These are phyloP conservation scores for Phaeotremella skinneri DNA, from an alignment of 768 basidiomycete species.

Conservation along the genomic window DNA sequence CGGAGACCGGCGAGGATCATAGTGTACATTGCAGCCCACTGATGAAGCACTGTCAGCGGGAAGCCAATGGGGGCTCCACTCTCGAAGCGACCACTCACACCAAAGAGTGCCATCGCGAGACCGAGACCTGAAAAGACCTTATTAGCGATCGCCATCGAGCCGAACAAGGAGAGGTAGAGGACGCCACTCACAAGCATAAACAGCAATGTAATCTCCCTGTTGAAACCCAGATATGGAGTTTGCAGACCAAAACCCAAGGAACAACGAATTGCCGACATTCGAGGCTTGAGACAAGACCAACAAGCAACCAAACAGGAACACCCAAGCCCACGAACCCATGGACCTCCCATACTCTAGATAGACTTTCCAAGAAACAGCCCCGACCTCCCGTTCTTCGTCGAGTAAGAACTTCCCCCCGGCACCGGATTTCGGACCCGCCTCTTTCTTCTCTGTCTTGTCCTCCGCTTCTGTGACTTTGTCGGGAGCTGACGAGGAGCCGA, in stretches of 20 bases:
- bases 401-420: constrained; percentile 43
- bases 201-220: constrained; percentile 67
- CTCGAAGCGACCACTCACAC: too few species aligned
- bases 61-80: constrained; percentile 14
- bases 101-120: constrained; percentile 20
- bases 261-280: constrained; percentile 64
- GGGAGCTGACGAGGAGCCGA: constrained; percentile 58
- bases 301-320: constrained; percentile 56
- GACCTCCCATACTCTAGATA: constrained; percentile 58
- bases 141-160: constrained; percentile 1
- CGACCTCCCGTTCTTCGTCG: constrained; percentile 61
- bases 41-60: constrained; percentile 46
- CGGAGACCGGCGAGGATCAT: constrained; percentile 47
- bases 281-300: constrained; percentile 58
- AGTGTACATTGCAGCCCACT: constrained; percentile 34
- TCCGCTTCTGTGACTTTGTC: constrained; percentile 60
- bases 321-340: constrained; percentile 57
- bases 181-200: constrained; percentile 52
- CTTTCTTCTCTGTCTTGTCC: background rate
- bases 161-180: background rate
- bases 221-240: constrained; percentile 59
- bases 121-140: constrained; percentile 28
- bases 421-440: background rate
- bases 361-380: constrained; percentile 58
- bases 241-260: constrained; percentile 72